Evolutionary conservation across 192 early-diverging fungal species (phyloP).

Genomic region (Gaertneriomyces sp.): DNA sequence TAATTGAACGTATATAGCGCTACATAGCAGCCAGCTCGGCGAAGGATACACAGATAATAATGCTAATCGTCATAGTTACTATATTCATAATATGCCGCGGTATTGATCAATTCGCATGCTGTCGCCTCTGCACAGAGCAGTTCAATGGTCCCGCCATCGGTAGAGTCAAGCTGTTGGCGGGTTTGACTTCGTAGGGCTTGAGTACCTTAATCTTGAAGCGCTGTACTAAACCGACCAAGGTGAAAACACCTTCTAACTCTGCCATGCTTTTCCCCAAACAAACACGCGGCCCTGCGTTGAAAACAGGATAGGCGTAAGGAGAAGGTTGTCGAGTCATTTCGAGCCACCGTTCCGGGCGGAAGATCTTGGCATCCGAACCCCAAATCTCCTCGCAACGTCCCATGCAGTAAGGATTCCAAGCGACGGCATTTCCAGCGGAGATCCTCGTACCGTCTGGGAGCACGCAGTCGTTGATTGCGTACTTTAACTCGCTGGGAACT

Average conservation of each 20-base stretch:
- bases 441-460: conserved; percentile 59
- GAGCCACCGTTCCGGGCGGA: conserved; percentile 66
- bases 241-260: conserved; percentile 39
- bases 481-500: conserved; percentile 59
- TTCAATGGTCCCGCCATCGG: conserved; percentile 12
- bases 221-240: conserved; percentile 21
- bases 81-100: too few relatives aligned
- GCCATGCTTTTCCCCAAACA: conserved; percentile 41
- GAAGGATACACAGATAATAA: too few relatives aligned
- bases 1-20: too few relatives aligned
- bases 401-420: conserved; percentile 46
- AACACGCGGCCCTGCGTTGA: conserved; percentile 39
- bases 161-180: conserved; percentile 16
- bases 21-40: too few relatives aligned
- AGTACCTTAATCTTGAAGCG: conserved; percentile 28
- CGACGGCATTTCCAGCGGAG: conserved; percentile 45
- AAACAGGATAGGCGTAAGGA: conserved; percentile 39
- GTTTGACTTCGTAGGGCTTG: conserved; percentile 15
- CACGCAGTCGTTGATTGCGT: conserved; percentile 51
- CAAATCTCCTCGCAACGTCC: conserved; percentile 53
- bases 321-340: conserved; percentile 33
- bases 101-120: too few relatives aligned
- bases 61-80: too few relatives aligned
- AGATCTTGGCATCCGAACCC: conserved; percentile 63
- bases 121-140: too few relatives aligned